Conservation (phyloP, 495 filamentous ascomycete genomes). For the Neurospora sp. region DNA sequence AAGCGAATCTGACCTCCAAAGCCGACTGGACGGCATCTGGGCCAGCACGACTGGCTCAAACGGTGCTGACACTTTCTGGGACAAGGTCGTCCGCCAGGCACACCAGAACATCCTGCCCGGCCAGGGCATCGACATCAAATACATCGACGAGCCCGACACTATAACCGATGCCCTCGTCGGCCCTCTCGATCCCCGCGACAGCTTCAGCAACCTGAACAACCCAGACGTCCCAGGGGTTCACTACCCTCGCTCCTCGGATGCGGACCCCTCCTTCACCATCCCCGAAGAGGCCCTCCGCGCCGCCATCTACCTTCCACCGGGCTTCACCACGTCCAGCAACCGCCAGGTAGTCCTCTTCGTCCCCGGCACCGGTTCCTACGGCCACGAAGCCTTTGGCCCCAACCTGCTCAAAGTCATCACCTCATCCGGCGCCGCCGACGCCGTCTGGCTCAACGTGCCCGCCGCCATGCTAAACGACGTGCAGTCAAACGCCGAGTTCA, state of each 20-base stretch:
- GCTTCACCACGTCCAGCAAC: background rate
- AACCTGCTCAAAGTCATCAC: conserved; percentile 36
- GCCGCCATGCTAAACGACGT: conserved; percentile 27
- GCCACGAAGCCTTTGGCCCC: conserved; percentile 25
- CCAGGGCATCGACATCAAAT: background rate
- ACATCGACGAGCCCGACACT: background rate
- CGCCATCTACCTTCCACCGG: background rate
- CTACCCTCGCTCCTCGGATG: background rate
- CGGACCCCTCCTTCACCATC: background rate
- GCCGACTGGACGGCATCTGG: background rate
- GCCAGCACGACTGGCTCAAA: background rate
- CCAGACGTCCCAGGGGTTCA: background rate
- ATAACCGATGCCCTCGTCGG: background rate
- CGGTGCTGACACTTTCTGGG: background rate
- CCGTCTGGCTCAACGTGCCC: conserved; percentile 44
- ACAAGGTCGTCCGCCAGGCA: background rate
- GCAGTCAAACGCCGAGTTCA: conserved; percentile 34
- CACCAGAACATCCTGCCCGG: background rate
- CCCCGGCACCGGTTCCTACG: conserved; percentile 36
- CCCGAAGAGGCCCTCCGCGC: background rate
- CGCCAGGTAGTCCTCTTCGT: conserved; percentile 26
- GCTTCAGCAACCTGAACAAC: background rate
- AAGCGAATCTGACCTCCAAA: background rate
- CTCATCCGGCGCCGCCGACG: conserved; percentile 23
- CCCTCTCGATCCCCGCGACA: background rate